phyloP scores from a whole-genome alignment of 2,329 filamentous ascomycete species.

The Aureobasidium sp. region DNA sequence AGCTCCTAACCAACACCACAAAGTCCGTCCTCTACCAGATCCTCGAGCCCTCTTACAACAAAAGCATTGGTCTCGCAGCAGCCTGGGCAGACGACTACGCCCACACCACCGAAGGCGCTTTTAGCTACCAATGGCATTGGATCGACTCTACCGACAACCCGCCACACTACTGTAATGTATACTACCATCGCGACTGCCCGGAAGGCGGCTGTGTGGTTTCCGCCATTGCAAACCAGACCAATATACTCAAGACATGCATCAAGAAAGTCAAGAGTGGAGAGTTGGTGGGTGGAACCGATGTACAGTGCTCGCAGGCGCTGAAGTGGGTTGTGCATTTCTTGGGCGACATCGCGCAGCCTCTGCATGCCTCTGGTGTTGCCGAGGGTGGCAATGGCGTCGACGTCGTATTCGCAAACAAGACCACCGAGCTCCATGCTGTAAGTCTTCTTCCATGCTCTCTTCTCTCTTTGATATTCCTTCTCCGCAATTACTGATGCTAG shows the following conservation, averaged over 20 bases:
- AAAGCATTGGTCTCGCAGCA: slow-evolving; percentile 33
- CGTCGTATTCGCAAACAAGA: slow-evolving; percentile 30
- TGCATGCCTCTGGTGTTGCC: slow-evolving; percentile 34
- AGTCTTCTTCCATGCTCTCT: background rate
- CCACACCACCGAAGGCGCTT: slow-evolving; percentile 33
- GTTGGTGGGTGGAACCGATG: slow-evolving; percentile 24
- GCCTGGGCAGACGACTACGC: slow-evolving; percentile 36
- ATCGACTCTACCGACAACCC: slow-evolving; percentile 32
- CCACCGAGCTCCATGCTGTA: slow-evolving; percentile 34
- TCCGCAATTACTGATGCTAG: too few relatives aligned
- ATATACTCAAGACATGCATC: slow-evolving; percentile 33
- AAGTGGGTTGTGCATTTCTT: slow-evolving; percentile 38
- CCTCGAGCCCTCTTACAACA: slow-evolving; percentile 35
- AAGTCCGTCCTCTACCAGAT: slow-evolving; percentile 28
- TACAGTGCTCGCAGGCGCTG: slow-evolving; percentile 35
- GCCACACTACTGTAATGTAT: slow-evolving; percentile 29
- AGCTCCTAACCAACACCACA: slow-evolving; percentile 30
- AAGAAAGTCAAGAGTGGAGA: slow-evolving; percentile 24
- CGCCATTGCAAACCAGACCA: slow-evolving; percentile 37
- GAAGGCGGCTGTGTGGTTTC: slow-evolving; percentile 35
- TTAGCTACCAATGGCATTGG: slow-evolving; percentile 38
- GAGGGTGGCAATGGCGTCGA: slow-evolving; percentile 34
- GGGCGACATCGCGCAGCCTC: slow-evolving; percentile 36
- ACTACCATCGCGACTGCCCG: slow-evolving; percentile 33
- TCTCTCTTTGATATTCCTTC: background rate